Conservation (phyloP, 2,329 filamentous ascomycete species). For the Penicillium sp. region DNA sequence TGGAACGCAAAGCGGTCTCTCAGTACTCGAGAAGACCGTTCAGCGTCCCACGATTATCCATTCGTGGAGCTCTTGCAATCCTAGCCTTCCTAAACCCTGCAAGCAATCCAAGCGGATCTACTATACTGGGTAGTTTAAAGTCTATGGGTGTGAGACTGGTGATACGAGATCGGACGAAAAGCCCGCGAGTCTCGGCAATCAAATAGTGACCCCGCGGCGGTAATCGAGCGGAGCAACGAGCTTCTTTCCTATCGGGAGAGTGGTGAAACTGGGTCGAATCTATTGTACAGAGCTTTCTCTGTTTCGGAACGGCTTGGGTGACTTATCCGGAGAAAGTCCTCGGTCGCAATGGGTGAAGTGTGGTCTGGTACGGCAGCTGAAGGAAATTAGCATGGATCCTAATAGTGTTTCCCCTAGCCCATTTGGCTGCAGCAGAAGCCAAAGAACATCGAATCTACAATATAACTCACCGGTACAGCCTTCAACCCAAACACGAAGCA, state of each 20-base stretch:
- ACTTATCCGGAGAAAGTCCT: background rate
- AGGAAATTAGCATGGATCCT: slow-evolving; percentile 13
- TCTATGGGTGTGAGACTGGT: background rate
- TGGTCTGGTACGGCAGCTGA: slow-evolving; percentile 11
- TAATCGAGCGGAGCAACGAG: background rate
- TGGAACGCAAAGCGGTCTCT: slow-evolving; percentile 55
- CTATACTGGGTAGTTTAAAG: background rate
- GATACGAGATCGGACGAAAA: background rate
- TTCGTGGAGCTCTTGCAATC: slow-evolving; percentile 30
- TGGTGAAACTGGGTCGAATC: too few species aligned
- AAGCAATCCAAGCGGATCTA: background rate
- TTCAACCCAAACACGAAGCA: background rate
- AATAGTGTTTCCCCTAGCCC: background rate
- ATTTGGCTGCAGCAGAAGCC: slow-evolving; percentile 4
- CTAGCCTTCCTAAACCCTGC: background rate
- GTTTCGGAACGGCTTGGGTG: background rate
- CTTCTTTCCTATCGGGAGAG: background rate
- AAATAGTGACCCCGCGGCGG: slow-evolving; percentile 9
- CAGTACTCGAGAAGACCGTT: slow-evolving; percentile 50
- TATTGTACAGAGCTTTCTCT: background rate
- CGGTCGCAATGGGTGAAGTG: slow-evolving; percentile 10
- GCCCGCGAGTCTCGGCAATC: background rate
- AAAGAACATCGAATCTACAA: background rate
- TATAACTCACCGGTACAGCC: background rate
- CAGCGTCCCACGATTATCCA: slow-evolving; percentile 51